These are phyloP conservation scores for Saccharomycopsis malanga DNA, from an alignment of 805 yeast species.

Conservation along the genomic window DNA sequence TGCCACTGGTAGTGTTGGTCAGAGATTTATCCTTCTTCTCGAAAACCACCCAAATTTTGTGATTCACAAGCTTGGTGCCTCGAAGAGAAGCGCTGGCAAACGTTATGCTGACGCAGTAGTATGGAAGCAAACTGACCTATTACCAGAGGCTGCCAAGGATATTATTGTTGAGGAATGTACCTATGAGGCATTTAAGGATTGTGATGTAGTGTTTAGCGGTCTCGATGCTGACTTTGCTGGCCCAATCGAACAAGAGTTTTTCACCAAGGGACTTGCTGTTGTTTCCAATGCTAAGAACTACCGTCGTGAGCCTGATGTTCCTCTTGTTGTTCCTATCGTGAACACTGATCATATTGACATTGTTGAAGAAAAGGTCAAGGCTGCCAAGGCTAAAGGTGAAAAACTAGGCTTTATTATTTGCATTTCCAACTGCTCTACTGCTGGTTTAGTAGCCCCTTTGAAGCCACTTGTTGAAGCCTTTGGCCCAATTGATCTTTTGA, in stretches of 20 bases:
- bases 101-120: slow-evolving; percentile 75
- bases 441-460: slow-evolving; percentile 93
- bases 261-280: slow-evolving; percentile 72
- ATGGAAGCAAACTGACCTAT: slow-evolving; percentile 87
- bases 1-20: slow-evolving; percentile 98
- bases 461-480: slow-evolving; percentile 86
- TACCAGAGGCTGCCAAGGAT: slow-evolving; percentile 62
- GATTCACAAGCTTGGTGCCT: slow-evolving; percentile 82
- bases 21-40: slow-evolving; percentile 80
- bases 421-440: slow-evolving; percentile 97
- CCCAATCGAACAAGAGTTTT: slow-evolving; percentile 78
- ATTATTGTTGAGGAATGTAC: slow-evolving; percentile 73
- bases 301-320: slow-evolving; percentile 81
- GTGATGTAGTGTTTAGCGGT: slow-evolving; percentile 94
- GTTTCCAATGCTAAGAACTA: slow-evolving; percentile 95
- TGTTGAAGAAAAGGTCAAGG: slow-evolving; percentile 49
- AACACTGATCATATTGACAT: slow-evolving; percentile 85
- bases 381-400: slow-evolving; percentile 47
- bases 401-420: slow-evolving; percentile 84
- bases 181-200: slow-evolving; percentile 68
- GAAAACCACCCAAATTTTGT: slow-evolving; percentile 88
- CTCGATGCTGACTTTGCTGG: slow-evolving; percentile 93
- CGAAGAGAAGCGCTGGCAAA: slow-evolving; percentile 89
- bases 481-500: slow-evolving; percentile 83
- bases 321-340: slow-evolving; percentile 90